These are phyloP conservation scores for Parascedosporium putredinis DNA, from an alignment of 2,329 filamentous ascomycete species.

Conservation along the genomic window DNA sequence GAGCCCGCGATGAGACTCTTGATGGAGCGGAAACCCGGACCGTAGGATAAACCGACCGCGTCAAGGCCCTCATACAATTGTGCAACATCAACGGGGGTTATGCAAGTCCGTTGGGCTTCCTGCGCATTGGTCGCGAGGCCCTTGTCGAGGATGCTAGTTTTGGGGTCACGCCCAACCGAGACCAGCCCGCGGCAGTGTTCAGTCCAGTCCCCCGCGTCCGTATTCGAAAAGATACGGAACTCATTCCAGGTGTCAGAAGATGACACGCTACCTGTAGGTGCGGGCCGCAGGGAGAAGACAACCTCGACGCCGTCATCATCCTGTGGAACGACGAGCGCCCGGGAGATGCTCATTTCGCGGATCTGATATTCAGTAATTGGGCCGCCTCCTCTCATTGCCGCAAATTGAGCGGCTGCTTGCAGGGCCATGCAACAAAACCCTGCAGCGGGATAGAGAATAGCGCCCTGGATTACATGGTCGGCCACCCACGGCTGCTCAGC, in stretches of 20 bases:
- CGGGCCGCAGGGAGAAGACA: neutral
- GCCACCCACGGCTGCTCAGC: slow-evolving; percentile 24
- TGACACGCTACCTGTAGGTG: neutral
- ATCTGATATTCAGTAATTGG: neutral
- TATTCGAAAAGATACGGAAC: neutral
- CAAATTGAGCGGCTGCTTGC: slow-evolving; percentile 18
- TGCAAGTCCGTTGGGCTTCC: neutral
- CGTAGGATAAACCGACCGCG: neutral
- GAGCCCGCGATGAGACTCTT: too few species aligned
- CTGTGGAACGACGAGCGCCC: neutral
- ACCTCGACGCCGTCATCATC: neutral
- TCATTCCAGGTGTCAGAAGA: neutral
- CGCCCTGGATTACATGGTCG: slow-evolving; percentile 20
- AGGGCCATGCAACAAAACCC: slow-evolving; percentile 24
- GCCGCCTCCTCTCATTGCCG: neutral
- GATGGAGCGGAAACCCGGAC: neutral
- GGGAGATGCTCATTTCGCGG: neutral
- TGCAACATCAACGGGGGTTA: neutral
- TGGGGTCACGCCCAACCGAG: neutral
- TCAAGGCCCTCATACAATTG: neutral
- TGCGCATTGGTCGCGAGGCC: neutral
- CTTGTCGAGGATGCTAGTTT: neutral
- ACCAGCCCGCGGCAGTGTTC: neutral
- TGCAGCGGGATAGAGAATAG: slow-evolving; percentile 27
- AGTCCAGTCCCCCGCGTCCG: neutral